Evolutionary conservation across 1,284 basidiomycete species (phyloP), one percentile per base, ranked within the genome.

Genomic region (Ceratobasidium sp.): DNA sequence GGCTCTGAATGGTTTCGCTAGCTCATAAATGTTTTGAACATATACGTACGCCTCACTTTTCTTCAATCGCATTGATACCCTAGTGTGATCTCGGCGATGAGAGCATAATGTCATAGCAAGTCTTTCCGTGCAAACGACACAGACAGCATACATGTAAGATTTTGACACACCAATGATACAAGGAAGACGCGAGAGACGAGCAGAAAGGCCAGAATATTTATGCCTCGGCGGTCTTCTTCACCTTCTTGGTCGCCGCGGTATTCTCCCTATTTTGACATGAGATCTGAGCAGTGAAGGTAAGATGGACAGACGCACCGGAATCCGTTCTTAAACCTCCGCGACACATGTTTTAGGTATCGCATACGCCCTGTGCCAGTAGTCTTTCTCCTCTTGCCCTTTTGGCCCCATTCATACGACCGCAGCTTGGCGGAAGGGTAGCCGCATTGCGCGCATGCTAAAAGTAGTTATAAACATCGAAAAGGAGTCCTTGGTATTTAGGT

Each of bases 381-480:
- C 92, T 98, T 97, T 92, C 97, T 93, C 88, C 97, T 93, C 92
- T 99, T 98, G 79, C 97, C 97, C 92, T 99, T 99, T 86, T 93
- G 90, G 82, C 96, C 96, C 97, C 97, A 99, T 88, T 99, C 94
- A 88, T 92, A 99, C 83, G 95, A 97, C 84, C 97, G 93, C 84
- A 97, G 89, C 89, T 96, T 99, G 80, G 97, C 97, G 78, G 95
- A 88, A 77, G 97, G 97, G 89, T 96, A 99, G 78, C 97, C 98
- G 86, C 98, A 99, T 85, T 96, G 93, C 71, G 93, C 94, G 87
- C 97, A 99, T 81, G 93, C 96, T 97, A 81, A 48, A 23, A 38
- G 26, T n/a, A 48, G 56, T 23, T 46, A 57, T 44, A 10, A 73
- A 42, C 50, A 33, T 26, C 12, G 50, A 40, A 6, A 52, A 67